Conservation (phyloP, 2,329 filamentous ascomycete genomes). For the Cercospora sojina region DNA sequence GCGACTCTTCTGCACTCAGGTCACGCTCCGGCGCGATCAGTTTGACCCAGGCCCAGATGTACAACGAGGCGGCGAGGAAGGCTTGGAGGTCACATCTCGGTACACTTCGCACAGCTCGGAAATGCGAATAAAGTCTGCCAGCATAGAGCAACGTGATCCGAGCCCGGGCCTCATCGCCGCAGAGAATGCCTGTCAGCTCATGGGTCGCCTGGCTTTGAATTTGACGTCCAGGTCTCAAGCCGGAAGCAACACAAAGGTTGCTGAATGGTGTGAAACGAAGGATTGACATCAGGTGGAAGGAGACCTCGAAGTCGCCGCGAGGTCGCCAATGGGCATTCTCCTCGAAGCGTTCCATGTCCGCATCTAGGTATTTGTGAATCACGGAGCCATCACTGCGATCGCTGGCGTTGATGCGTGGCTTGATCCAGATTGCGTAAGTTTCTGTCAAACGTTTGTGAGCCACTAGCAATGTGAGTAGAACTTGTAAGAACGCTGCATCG, state of each 20-base stretch:
- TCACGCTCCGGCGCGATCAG: not conserved
- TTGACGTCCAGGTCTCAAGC: not conserved
- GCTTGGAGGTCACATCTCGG: slow-evolving; percentile 9
- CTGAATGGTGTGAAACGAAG: slow-evolving; percentile 12
- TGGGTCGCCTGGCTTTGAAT: not conserved
- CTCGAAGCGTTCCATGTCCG: slow-evolving; percentile 13
- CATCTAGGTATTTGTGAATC: slow-evolving; percentile 10
- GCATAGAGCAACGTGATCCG: slow-evolving; percentile 8
- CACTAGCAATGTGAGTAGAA: slow-evolving; percentile 10
- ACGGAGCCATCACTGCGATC: slow-evolving; percentile 6
- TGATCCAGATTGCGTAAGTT: slow-evolving; percentile 9
- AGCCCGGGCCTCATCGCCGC: not conserved
- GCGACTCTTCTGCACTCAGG: not conserved
- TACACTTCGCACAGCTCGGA: not conserved
- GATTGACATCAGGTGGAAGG: slow-evolving; percentile 8
- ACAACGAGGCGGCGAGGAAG: slow-evolving; percentile 7
- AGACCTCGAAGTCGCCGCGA: slow-evolving; percentile 2
- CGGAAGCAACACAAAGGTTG: not conserved
- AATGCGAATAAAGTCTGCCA: slow-evolving; percentile 6
- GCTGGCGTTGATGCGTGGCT: slow-evolving; percentile 3
- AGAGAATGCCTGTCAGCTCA: not conserved
- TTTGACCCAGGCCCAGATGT: slow-evolving; percentile 4
- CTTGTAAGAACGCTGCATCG: slow-evolving; percentile 3
- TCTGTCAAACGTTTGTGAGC: slow-evolving; percentile 6
- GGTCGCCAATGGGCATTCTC: slow-evolving; percentile 1